These are phyloP conservation scores for Pleurotus pulmonarius DNA, from an alignment of 768 basidiomycete species.

Conservation along the genomic window DNA sequence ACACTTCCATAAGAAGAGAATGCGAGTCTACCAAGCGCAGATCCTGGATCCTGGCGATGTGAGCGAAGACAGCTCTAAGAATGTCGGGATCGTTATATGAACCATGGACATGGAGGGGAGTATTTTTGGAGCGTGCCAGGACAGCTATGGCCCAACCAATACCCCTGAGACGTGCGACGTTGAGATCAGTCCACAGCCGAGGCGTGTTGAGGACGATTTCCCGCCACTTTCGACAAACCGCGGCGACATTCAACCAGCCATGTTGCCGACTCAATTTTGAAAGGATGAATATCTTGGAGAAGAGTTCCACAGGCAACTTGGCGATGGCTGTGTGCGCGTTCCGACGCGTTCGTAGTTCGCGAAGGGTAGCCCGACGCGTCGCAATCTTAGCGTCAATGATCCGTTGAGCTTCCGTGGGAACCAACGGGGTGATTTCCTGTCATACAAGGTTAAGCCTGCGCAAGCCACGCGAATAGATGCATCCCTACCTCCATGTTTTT, in stretches of 20 bases:
- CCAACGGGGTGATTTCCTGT: no score
- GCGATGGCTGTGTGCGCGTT: conserved; percentile 25
- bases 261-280: no score
- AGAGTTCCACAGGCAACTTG: conserved; percentile 51
- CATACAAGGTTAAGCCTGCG: no score
- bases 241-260: conserved; percentile 6
- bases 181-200: background rate
- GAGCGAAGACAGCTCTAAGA: background rate
- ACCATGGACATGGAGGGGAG: background rate
- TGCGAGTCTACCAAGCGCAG: background rate
- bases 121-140: background rate
- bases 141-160: background rate
- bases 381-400: background rate
- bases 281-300: conserved; percentile 47
- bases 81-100: background rate
- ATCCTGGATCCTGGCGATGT: background rate
- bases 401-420: background rate
- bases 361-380: background rate
- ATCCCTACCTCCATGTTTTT: no score
- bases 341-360: background rate
- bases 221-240: background rate
- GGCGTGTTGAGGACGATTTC: background rate
- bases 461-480: no score
- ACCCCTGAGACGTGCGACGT: background rate
- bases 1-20: background rate